Conservation (phyloP, 768 basidiomycete species). For the Tricholoma furcatifolium region DNA sequence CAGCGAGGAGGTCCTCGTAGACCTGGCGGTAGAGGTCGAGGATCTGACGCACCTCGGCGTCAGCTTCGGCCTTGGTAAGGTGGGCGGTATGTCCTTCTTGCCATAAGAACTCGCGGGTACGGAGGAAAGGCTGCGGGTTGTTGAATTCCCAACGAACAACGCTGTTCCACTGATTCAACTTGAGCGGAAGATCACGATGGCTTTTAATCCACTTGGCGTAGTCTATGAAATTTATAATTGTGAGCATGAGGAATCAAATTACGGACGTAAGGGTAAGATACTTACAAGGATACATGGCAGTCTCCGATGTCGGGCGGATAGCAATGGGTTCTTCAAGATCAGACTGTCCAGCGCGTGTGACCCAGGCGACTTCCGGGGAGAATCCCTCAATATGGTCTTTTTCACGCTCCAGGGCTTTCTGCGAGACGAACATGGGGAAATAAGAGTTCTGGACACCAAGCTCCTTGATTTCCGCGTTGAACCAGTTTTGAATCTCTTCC, state of each 20-base stretch:
- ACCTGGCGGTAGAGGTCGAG: conserved; percentile 94
- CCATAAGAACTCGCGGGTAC: conserved; percentile 99
- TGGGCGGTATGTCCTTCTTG: conserved; percentile 99
- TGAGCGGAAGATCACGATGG: conserved; percentile 94
- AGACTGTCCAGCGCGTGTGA: conserved; percentile 89
- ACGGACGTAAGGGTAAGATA: conserved; percentile 2
- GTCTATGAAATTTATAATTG: conserved; percentile 45
- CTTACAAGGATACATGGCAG: conserved; percentile 98
- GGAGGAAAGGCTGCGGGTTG: conserved; percentile 98
- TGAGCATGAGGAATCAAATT: background rate
- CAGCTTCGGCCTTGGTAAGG: conserved; percentile 87
- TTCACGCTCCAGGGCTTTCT: conserved; percentile 90
- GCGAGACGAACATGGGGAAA: conserved; percentile 98
- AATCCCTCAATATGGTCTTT: conserved; percentile 99
- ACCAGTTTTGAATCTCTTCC: conserved; percentile 96
- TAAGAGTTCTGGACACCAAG: conserved; percentile 96
- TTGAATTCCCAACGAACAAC: conserved; percentile 99
- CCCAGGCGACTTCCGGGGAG: conserved; percentile 99
- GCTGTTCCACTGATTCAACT: conserved; percentile 98
- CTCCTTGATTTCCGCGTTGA: conserved; percentile 88
- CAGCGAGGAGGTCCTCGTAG: conserved; percentile 95
- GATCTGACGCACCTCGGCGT: conserved; percentile 87
- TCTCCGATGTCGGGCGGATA: conserved; percentile 97
- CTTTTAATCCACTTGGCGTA: conserved; percentile 99
- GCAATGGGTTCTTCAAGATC: conserved; percentile 97